Conservation (phyloP, 192 early-diverging fungal genomes). For the Chytriomyces hyalinus region DNA sequence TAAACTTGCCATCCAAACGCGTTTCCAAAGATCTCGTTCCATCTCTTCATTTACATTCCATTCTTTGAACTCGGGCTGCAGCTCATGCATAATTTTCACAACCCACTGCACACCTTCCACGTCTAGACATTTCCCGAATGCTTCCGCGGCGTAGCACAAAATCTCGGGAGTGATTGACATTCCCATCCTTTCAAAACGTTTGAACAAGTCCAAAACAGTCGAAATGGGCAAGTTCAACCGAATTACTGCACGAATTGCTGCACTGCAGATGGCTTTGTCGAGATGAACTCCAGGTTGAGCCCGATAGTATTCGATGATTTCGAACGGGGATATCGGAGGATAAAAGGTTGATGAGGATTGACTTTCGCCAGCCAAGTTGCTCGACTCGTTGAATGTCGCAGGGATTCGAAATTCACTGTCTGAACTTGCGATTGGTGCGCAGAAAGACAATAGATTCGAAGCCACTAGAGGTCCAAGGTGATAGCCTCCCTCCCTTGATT, state of each 20-base stretch:
- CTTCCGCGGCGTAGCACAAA: constrained; percentile 1
- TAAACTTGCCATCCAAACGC: constrained; percentile 19
- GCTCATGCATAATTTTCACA: background rate
- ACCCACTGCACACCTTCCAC: constrained; percentile 19
- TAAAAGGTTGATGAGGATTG: background rate
- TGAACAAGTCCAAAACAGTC: background rate
- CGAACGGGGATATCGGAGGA: background rate
- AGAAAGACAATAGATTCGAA: constrained; percentile 2
- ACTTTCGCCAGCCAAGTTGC: too few relatives aligned
- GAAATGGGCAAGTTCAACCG: constrained; percentile 6
- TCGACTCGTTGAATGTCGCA: too few relatives aligned
- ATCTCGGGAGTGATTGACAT: background rate
- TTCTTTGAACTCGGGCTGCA: background rate
- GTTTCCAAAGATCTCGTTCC: background rate
- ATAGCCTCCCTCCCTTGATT: background rate
- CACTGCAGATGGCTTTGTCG: constrained; percentile 8
- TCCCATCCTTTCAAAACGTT: background rate
- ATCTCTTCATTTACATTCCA: background rate
- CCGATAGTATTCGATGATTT: constrained; percentile 3
- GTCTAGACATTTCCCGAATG: background rate
- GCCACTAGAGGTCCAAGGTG: background rate
- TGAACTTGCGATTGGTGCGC: background rate
- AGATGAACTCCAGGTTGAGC: background rate
- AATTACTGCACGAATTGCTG: constrained; percentile 10
- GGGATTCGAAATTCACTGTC: too few relatives aligned